Evolutionary conservation across 192 early-diverging fungal species (phyloP).

Genomic region (Rhizophagus sp.): DNA sequence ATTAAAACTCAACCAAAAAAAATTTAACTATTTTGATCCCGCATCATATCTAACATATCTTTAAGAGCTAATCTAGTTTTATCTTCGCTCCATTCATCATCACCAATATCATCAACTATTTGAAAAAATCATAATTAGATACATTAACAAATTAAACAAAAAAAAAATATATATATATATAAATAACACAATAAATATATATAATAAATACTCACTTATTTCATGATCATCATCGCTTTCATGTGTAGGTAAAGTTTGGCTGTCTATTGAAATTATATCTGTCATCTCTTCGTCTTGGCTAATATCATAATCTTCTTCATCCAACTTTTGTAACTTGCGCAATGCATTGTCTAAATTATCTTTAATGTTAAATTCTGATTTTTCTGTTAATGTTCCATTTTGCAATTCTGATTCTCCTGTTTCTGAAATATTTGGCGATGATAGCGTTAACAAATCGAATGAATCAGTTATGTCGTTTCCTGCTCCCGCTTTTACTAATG

Average conservation of each 20-base stretch:
- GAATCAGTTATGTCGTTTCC: not conserved
- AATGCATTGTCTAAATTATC: not conserved
- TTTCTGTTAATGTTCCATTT: not conserved
- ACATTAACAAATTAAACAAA: not conserved
- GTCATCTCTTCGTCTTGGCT: not conserved
- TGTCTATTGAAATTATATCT: not conserved
- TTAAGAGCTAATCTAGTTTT: not conserved
- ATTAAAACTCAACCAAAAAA: not conserved
- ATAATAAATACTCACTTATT: not conserved
- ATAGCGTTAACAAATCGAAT: not conserved
- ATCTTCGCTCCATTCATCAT: not conserved
- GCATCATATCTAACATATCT: not conserved
- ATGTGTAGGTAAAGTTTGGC: not conserved
- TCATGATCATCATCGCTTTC: not conserved
- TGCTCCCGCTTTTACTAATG: not conserved
- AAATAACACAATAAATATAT: no score
- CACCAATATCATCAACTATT: not conserved
- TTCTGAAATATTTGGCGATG: not conserved
- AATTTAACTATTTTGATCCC: not conserved
- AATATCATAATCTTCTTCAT: not conserved
- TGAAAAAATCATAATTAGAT: not conserved
- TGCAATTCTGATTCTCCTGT: not conserved
- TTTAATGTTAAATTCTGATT: not conserved
- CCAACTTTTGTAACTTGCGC: not conserved
- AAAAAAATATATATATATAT: no score